phyloP scores from a whole-genome alignment of 2,329 filamentous ascomycete species.

The Verticillium nonalfalfae region DNA sequence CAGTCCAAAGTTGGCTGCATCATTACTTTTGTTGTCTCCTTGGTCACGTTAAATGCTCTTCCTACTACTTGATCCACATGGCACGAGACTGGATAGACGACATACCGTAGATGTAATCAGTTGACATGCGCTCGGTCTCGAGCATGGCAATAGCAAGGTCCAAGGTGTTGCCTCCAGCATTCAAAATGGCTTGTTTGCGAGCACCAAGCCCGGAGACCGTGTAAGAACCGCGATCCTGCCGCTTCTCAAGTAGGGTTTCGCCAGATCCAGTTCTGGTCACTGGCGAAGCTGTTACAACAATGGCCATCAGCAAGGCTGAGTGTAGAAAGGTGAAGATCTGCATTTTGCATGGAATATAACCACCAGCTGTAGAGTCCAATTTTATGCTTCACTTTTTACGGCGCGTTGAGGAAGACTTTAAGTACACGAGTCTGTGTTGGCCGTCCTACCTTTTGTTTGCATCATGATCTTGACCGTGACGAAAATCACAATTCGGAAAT shows the following conservation, averaged over 20 bases:
- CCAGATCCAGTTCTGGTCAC: neutral
- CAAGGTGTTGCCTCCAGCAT: constrained; percentile 18
- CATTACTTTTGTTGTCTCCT: constrained; percentile 20
- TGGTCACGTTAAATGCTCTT: constrained; percentile 3
- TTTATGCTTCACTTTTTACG: no score
- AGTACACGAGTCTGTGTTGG: no score
- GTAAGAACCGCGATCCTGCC: constrained; percentile 5
- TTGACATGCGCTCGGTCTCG: constrained; percentile 18
- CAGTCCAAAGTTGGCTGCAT: constrained; percentile 21
- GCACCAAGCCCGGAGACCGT: constrained; percentile 17
- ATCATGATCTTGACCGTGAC: no score
- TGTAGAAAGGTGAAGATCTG: no score
- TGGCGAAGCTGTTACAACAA: neutral
- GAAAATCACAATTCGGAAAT: no score
- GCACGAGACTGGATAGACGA: neutral
- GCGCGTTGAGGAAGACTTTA: no score
- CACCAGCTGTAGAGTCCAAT: no score
- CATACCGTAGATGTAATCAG: constrained; percentile 15
- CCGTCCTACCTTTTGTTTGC: no score
- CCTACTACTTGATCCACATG: no score
- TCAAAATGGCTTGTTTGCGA: constrained; percentile 17
- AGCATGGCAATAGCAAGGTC: constrained; percentile 25
- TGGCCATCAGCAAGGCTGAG: neutral
- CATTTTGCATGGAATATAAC: no score
- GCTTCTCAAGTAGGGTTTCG: neutral